phyloP scores from a whole-genome alignment of 768 basidiomycete species.

The Phylloporus arenicola region DNA sequence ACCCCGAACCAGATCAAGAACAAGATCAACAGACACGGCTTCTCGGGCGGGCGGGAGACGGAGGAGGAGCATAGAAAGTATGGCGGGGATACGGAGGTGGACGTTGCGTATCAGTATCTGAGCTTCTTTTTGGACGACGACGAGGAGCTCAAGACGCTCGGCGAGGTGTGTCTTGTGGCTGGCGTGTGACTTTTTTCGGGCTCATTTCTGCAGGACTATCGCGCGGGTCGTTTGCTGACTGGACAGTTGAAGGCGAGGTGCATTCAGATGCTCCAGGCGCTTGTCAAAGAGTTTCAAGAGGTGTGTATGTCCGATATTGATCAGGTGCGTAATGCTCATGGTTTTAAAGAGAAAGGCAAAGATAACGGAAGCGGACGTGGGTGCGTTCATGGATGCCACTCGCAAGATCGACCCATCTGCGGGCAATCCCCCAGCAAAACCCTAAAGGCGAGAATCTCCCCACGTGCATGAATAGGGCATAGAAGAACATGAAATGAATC shows the following conservation, averaged over 20 bases:
- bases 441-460: neutral
- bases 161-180: slow-evolving; percentile 44
- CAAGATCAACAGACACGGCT: slow-evolving; percentile 94
- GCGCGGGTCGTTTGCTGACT: slow-evolving; percentile 79
- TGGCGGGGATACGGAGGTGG: slow-evolving; percentile 92
- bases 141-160: slow-evolving; percentile 72
- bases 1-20: slow-evolving; percentile 91
- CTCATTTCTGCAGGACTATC: slow-evolving; percentile 66
- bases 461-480: neutral
- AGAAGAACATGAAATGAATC: slow-evolving; percentile 4
- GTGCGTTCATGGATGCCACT: slow-evolving; percentile 72
- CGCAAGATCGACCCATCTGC: slow-evolving; percentile 67
- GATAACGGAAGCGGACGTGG: slow-evolving; percentile 72
- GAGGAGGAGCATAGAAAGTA: slow-evolving; percentile 86
- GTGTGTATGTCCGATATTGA: slow-evolving; percentile 31
- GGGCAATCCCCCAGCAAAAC: slow-evolving; percentile 30
- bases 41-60: slow-evolving; percentile 93
- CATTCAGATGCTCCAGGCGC: slow-evolving; percentile 74
- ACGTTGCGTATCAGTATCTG: slow-evolving; percentile 93
- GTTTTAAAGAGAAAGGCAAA: slow-evolving; percentile 62
- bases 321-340: slow-evolving; percentile 2
- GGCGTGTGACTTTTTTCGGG: neutral
- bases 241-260: slow-evolving; percentile 89
- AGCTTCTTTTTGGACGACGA: slow-evolving; percentile 96
- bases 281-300: slow-evolving; percentile 84